Conservation (phyloP, 2,329 filamentous ascomycete species). For the Diaporthe caulivora region DNA sequence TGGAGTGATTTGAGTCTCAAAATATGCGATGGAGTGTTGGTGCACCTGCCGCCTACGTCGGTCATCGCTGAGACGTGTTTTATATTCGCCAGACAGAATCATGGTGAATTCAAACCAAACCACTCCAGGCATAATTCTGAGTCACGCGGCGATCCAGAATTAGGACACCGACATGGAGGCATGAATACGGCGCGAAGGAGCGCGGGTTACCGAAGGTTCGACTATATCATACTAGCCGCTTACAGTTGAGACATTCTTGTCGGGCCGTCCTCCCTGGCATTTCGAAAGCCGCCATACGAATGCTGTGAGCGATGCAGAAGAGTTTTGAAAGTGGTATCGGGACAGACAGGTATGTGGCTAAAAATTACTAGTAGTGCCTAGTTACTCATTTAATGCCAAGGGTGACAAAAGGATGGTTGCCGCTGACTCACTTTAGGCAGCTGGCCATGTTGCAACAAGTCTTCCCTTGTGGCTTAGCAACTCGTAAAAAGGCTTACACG, state of each 20-base stretch:
- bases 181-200: conserved; percentile 11
- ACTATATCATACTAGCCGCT: background rate
- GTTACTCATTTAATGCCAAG: background rate
- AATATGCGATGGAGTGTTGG: background rate
- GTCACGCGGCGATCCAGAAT: conserved; percentile 8
- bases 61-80: background rate
- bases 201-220: background rate
- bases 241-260: background rate
- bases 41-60: background rate
- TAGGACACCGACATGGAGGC: background rate
- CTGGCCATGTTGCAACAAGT: background rate
- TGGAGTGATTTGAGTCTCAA: background rate
- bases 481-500: background rate
- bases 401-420: background rate
- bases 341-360: background rate
- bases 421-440: conserved; percentile 7
- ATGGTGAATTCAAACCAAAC: background rate
- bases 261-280: background rate
- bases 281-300: background rate
- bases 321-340: background rate
- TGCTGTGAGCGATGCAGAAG: too few species aligned
- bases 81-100: background rate
- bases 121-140: background rate
- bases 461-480: conserved; percentile 13
- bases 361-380: background rate